Evolutionary conservation across 495 filamentous ascomycete genomes (phyloP), one percentile per base, ranked within the genome.

Genomic region (Pseudevernia furfuracea): DNA sequence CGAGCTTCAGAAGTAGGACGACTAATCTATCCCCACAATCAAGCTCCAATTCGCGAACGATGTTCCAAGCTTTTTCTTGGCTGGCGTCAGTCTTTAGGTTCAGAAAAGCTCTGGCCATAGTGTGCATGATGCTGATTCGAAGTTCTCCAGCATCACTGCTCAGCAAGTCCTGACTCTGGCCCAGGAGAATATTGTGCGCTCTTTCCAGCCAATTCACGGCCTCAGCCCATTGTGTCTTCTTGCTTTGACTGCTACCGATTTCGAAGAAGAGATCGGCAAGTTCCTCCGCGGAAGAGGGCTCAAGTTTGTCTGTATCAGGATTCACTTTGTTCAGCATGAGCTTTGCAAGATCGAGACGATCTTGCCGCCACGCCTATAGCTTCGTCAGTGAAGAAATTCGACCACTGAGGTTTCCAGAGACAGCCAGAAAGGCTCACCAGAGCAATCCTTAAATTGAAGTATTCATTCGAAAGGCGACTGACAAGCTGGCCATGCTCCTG

Each of bases 141-240:
- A 92, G 78, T 58, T 92, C 86, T 19, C 78, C 74, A 34, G 82
- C 84, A 67, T 87, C 80, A 44, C 76, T 73, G 53, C 87, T 86
- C 25, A 87, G 73, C 37, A 72, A 71, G 28, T 86, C 79, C 2
- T 85, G 63, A n/a, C 81, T 78, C 61, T 85, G 82, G 46, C 68
- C 68, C 62, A 81, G 75, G 41, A 93, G 77, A 44, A 84, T 71
- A 25, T 86, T 79, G 60, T 85, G 76, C 6, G 90, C 84, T 64
- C 87, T 80, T 60, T 87, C 81, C n/a, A 96, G 73, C 93, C 92
- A 96, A 71, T 82, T 85, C 10, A 80, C 71, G 17, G 89, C 85
- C 17, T 80, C 64, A 6, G 76, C 71, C 69, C 78, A 82, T 66
- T 86, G 75, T n/a, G 75, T 70, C 25, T 77, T 71, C 58, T 80